Conservation (phyloP, 192 early-diverging fungal species). For the Chytriomyces confervae region DNA sequence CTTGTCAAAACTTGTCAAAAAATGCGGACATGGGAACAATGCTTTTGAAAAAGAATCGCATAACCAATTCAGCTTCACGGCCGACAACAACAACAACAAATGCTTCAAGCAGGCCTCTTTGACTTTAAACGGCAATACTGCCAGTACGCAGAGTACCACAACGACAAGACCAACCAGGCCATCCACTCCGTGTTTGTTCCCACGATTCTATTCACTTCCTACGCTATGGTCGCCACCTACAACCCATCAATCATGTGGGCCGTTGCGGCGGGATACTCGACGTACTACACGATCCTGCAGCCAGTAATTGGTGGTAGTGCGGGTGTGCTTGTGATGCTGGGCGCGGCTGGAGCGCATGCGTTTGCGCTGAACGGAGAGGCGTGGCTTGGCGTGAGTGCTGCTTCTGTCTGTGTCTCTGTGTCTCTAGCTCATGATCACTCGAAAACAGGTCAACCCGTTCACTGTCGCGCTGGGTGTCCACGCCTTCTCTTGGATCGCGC, state of each 20-base stretch:
- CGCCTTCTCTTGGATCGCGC: constrained; percentile 79
- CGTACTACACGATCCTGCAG: constrained; percentile 78
- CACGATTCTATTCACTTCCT: constrained; percentile 29
- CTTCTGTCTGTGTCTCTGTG: constrained; percentile 44
- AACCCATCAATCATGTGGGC: not conserved
- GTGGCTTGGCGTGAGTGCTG: constrained; percentile 42
- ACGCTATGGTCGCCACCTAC: not conserved
- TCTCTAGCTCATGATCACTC: constrained; percentile 15
- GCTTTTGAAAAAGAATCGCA: no score
- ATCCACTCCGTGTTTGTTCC: constrained; percentile 93
- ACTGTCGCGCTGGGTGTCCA: constrained; percentile 64
- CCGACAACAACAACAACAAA: not conserved
- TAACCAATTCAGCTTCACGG: no score
- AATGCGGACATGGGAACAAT: no score
- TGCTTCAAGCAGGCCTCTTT: constrained; percentile 62
- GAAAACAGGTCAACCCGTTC: constrained; percentile 34
- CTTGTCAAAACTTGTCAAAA: no score
- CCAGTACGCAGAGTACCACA: constrained; percentile 31
- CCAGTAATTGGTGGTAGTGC: constrained; percentile 33
- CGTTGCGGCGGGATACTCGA: not conserved
- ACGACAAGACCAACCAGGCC: constrained; percentile 68
- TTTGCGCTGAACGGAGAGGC: not conserved
- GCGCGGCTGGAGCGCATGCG: not conserved
- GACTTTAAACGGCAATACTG: constrained; percentile 79
- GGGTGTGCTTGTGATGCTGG: not conserved